Percentiles rank a stretch among this genome's conserved stretches.
Evolutionary conservation across 768 basidiomycete species (phyloP).

Genomic region (Lactifluus hygrophoroides): DNA sequence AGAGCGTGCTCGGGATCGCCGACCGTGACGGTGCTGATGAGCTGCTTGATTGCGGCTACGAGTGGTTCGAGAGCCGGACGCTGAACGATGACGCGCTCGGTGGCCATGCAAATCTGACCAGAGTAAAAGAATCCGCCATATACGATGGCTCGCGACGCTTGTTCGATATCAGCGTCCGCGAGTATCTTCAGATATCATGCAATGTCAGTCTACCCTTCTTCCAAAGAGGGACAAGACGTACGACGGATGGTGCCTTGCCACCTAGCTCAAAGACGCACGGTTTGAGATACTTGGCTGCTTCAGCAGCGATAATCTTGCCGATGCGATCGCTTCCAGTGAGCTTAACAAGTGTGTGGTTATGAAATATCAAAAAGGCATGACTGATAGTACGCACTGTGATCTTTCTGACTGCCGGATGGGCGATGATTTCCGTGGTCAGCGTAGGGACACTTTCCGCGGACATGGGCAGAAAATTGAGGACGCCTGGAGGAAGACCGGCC

Average conservation of each 20-base stretch:
- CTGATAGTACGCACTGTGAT: constrained; percentile 36
- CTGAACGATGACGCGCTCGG: constrained; percentile 49
- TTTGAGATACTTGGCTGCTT: constrained; percentile 49
- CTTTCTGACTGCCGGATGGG: constrained; percentile 42
- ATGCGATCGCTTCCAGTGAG: constrained; percentile 52
- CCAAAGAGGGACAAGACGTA: constrained; percentile 28
- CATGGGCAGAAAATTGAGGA: constrained; percentile 47
- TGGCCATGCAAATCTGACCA: constrained; percentile 52
- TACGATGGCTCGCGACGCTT: constrained; percentile 43
- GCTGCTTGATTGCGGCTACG: constrained; percentile 29
- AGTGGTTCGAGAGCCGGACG: constrained; percentile 32
- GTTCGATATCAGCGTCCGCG: constrained; percentile 42
- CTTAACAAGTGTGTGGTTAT: constrained; percentile 24
- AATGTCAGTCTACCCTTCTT: background rate
- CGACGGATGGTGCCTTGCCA: constrained; percentile 46
- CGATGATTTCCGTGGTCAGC: constrained; percentile 44
- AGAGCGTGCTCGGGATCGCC: constrained; percentile 29
- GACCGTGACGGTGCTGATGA: constrained; percentile 30
- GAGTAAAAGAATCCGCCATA: constrained; percentile 39
- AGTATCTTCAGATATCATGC: constrained; percentile 32
- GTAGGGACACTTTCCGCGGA: constrained; percentile 36
- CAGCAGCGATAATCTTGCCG: constrained; percentile 43
- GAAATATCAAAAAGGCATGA: background rate
- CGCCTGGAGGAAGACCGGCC: constrained; percentile 54
- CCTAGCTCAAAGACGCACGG: constrained; percentile 49